Evolutionary conservation across 139 green algal species (phyloP), one percentile per base, ranked within the genome.

Genomic region (Chlorella ohadii): DNA sequence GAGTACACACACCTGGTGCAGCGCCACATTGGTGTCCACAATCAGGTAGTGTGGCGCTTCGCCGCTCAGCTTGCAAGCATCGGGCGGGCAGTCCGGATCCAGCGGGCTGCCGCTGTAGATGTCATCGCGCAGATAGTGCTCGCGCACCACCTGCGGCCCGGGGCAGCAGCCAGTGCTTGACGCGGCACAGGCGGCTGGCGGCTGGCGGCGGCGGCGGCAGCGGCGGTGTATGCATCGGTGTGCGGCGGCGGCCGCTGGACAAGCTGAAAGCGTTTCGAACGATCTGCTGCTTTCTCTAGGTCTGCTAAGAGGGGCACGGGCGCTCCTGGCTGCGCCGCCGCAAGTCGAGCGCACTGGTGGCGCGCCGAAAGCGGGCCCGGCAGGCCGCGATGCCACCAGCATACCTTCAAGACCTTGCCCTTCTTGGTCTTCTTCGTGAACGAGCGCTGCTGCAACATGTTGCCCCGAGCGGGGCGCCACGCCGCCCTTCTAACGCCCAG

Each of bases 81-180:
- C 85, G 1, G 84, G 47, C n/a, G 91, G 82, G 65, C 92, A 96
- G 6, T 93, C 70, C 25, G 93, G 90, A 85, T 98, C 94, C 56
- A 96, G 80, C 0, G 90, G 88, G 0, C 92, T 91, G 65, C 94
- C 96, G 81, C 90, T 94, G 84, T 85, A 95, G 56, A 99, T 99
- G 88, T 99, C 97, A 81, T 99, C 97, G 15, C 97, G 89, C 13
- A 99, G 88, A 84, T 99, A 99, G 81, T 98, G 97, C 89, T 99
- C 97, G 1, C 91, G 83, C 9, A 97, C 93, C 0, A 97, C 92
- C 93, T 96, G 87, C 25, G 70, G 22, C 28, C 28, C 7, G 2
- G 36, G 9, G 41, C 51, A 27, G 31, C 5, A 31, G 33, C 1
- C 41, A 65, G 31, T 6, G 12, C 3, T 28, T 16, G 28, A 16